Evolutionary conservation across 805 yeast genomes (phyloP).

Genomic region (Phaffomyces antillensis): DNA sequence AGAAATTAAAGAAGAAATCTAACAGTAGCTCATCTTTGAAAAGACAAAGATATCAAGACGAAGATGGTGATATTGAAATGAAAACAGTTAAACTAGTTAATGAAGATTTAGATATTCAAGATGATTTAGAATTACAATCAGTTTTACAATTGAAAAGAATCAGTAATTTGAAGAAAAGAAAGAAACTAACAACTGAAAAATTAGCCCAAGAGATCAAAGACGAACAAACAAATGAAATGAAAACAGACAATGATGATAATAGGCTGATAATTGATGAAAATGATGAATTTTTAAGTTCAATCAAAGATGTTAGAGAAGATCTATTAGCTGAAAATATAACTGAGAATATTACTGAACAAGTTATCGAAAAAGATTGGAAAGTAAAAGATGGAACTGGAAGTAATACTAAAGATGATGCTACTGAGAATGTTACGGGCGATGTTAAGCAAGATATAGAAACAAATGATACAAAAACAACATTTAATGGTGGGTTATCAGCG

Average conservation of each 20-base stretch:
- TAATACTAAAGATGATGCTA: background rate
- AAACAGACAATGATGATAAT: slow-evolving; percentile 10
- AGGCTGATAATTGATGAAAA: slow-evolving; percentile 29
- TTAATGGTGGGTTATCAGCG: slow-evolving; percentile 20
- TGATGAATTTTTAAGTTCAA: slow-evolving; percentile 27
- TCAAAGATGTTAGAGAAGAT: slow-evolving; percentile 11
- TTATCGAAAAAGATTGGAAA: background rate
- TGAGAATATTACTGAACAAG: background rate
- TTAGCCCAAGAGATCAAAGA: slow-evolving; percentile 18
- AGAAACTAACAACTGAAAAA: slow-evolving; percentile 13
- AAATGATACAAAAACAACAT: slow-evolving; percentile 6
- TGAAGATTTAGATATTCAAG: slow-evolving; percentile 15
- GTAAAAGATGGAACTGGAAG: background rate
- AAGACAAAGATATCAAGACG: slow-evolving; percentile 7
- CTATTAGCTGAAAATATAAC: background rate
- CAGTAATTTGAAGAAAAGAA: slow-evolving; percentile 13
- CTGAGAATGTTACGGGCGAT: background rate
- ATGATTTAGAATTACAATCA: slow-evolving; percentile 18
- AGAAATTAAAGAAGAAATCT: slow-evolving; percentile 21
- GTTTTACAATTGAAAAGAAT: slow-evolving; percentile 21
- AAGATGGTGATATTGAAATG: slow-evolving; percentile 18
- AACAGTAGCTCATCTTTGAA: background rate
- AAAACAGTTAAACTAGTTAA: slow-evolving; percentile 22
- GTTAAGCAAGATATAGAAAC: background rate
- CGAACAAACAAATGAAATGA: slow-evolving; percentile 6